Conservation (phyloP, 225 moss, liverwort and hornwort species). For the Sphagnum contortum region DNA sequence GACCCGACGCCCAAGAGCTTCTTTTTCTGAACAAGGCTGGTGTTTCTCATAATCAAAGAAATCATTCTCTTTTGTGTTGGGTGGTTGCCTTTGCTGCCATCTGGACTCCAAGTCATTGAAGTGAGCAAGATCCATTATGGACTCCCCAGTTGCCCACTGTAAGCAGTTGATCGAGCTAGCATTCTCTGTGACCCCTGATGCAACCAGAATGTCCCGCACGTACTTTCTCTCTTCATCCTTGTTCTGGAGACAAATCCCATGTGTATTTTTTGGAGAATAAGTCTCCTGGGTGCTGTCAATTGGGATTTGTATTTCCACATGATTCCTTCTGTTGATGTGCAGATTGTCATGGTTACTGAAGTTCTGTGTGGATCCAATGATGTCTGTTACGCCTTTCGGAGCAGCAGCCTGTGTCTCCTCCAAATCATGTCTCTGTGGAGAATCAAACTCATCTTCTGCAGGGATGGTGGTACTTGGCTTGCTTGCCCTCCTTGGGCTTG, state of each 20-base stretch:
- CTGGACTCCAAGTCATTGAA: constrained; percentile 17
- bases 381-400: too few species aligned
- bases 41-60: constrained; percentile 20
- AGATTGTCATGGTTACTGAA: too few species aligned
- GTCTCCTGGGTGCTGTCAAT: too few species aligned
- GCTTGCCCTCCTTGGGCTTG: constrained; percentile 19
- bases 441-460: constrained; percentile 1
- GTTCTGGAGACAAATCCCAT: constrained; percentile 12
- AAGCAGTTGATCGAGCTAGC: too few species aligned
- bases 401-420: too few species aligned
- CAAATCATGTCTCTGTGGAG: too few species aligned
- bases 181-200: constrained; percentile 40
- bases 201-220: constrained; percentile 60
- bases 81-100: not conserved
- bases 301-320: too few species aligned
- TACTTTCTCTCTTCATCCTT: constrained; percentile 63
- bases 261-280: too few species aligned
- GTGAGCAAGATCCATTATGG: too few species aligned
- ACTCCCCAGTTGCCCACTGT: too few species aligned
- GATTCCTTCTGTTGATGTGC: too few species aligned
- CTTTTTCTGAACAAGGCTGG: constrained; percentile 9
- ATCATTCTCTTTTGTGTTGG: constrained; percentile 6
- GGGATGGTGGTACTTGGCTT: constrained; percentile 3
- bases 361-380: too few species aligned
- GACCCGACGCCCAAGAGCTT: constrained; percentile 37